These are phyloP conservation scores for Cercophora newfieldiana DNA, from an alignment of 495 filamentous ascomycete species.

Conservation along the genomic window DNA sequence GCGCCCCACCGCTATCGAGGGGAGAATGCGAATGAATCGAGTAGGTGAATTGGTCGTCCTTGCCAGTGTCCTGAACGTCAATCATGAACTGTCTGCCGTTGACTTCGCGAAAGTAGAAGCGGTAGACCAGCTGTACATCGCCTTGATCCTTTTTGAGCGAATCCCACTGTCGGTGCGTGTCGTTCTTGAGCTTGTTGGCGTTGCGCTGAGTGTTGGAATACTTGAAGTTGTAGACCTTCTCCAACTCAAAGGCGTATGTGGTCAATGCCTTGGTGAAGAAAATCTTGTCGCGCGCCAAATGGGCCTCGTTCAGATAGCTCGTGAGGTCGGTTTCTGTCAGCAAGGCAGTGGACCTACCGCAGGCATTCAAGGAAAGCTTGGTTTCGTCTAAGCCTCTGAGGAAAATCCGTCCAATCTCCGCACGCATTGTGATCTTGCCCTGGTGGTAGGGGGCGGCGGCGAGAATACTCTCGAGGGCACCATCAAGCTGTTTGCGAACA, in stretches of 20 bases:
- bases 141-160: not conserved
- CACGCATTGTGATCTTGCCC: slow-evolving; percentile 40
- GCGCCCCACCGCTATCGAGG: not conserved
- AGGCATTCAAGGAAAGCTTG: slow-evolving; percentile 23
- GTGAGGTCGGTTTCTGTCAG: slow-evolving; percentile 15
- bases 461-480: slow-evolving; percentile 17
- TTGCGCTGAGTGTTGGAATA: not conserved
- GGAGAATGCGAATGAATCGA: slow-evolving; percentile 21
- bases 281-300: slow-evolving; percentile 17
- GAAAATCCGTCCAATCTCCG: slow-evolving; percentile 47
- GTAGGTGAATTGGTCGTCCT: slow-evolving; percentile 25
- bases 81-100: not conserved
- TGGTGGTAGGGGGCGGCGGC: slow-evolving; percentile 18
- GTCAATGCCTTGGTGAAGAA: slow-evolving; percentile 47
- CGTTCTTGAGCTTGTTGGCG: not conserved
- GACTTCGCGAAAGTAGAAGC: not conserved
- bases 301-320: slow-evolving; percentile 22
- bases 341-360: not conserved
- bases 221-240: slow-evolving; percentile 35
- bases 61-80: slow-evolving; percentile 16
- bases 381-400: slow-evolving; percentile 16
- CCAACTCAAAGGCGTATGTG: slow-evolving; percentile 36
- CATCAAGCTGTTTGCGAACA: slow-evolving; percentile 14
- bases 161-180: not conserved
- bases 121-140: not conserved